phyloP scores from a whole-genome alignment of 768 basidiomycete species.

The Boletus coccyginus region DNA sequence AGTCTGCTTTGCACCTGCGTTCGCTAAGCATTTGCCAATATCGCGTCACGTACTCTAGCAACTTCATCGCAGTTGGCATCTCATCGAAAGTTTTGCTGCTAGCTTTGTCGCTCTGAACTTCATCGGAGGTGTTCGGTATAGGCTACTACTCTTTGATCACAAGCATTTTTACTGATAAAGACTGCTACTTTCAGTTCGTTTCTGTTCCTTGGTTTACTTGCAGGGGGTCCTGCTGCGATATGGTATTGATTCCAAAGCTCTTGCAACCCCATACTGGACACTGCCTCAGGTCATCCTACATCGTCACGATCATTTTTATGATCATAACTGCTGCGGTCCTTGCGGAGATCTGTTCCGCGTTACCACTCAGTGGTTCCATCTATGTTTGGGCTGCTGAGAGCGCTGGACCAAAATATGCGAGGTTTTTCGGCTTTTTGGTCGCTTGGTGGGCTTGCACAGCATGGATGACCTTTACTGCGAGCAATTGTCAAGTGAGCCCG shows the following conservation, averaged over 20 bases:
- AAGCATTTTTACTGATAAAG: slow-evolving; percentile 1
- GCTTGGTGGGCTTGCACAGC: slow-evolving; percentile 94
- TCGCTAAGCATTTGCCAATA: background rate
- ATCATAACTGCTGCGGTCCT: slow-evolving; percentile 82
- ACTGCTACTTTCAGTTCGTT: slow-evolving; percentile 48
- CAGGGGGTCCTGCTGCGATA: slow-evolving; percentile 85
- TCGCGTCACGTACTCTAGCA: slow-evolving; percentile 43
- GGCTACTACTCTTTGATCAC: background rate
- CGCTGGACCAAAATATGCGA: slow-evolving; percentile 81
- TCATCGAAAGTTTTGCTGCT: slow-evolving; percentile 82
- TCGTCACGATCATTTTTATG: slow-evolving; percentile 85
- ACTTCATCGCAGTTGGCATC: slow-evolving; percentile 83
- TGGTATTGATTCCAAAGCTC: slow-evolving; percentile 44
- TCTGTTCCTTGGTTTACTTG: slow-evolving; percentile 76
- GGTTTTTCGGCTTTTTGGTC: slow-evolving; percentile 86
- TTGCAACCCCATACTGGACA: slow-evolving; percentile 10
- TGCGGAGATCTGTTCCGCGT: slow-evolving; percentile 88
- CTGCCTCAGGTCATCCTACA: slow-evolving; percentile 71
- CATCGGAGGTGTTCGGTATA: slow-evolving; percentile 80
- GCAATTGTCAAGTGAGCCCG: slow-evolving; percentile 73
- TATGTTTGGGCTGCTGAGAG: slow-evolving; percentile 95
- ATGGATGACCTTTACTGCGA: slow-evolving; percentile 94
- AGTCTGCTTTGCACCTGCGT: background rate
- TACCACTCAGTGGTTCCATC: slow-evolving; percentile 86
- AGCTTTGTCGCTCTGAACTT: slow-evolving; percentile 90